Evolutionary conservation across 2,329 filamentous ascomycete species (phyloP).

Genomic region (Cadophora gregata): DNA sequence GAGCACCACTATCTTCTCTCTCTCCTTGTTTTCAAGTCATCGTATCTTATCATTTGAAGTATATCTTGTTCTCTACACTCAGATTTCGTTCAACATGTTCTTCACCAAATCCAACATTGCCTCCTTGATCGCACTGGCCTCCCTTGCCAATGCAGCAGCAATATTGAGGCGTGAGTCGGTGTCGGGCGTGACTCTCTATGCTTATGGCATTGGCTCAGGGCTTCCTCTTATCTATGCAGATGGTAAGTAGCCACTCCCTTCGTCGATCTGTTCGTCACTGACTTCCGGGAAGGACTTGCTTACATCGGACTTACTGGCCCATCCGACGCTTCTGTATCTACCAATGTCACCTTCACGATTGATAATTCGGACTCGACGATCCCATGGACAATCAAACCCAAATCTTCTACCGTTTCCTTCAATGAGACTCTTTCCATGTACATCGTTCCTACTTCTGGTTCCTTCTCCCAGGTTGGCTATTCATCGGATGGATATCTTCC

Average conservation of each 20-base stretch:
- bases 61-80: not conserved
- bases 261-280: not conserved
- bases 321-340: constrained; percentile 23
- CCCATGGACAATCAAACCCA: constrained; percentile 35
- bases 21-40: not conserved
- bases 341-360: constrained; percentile 43
- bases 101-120: constrained; percentile 1
- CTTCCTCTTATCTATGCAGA: not conserved
- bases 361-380: constrained; percentile 35
- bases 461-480: constrained; percentile 42
- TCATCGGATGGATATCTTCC: constrained; percentile 31
- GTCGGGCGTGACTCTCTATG: constrained; percentile 7
- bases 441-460: constrained; percentile 38
- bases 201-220: not conserved
- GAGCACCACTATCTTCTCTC: not conserved
- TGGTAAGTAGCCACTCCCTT: not conserved
- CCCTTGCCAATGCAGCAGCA: not conserved
- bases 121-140: not conserved
- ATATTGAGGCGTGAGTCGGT: constrained; percentile 8
- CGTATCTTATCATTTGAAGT: not conserved
- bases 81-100: not conserved
- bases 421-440: constrained; percentile 34
- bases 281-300: not conserved
- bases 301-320: not conserved
- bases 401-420: constrained; percentile 36